A percentile compares a stretch with the other conserved stretches of the same genome.
Conservation (phyloP, 2,329 filamentous ascomycete genomes). For the Ambrosiella beaveri region DNA sequence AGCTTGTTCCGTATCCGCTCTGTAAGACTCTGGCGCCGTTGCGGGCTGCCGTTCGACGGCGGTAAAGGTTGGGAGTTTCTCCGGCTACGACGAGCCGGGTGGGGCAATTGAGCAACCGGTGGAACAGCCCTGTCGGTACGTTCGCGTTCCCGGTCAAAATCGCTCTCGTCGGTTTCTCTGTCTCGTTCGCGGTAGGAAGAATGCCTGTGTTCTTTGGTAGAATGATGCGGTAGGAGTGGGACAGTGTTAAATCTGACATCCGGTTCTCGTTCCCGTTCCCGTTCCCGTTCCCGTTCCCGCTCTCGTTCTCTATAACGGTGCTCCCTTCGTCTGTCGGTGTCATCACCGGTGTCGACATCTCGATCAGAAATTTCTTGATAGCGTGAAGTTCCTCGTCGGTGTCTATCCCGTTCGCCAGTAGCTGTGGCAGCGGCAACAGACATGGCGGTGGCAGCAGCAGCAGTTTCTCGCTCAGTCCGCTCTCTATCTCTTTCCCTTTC, state of each 20-base stretch:
- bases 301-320: slow-evolving; percentile 11
- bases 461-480: slow-evolving; percentile 8
- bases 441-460: slow-evolving; percentile 9
- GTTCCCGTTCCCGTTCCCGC: slow-evolving; percentile 13
- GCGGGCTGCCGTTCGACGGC: background rate
- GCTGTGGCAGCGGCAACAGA: background rate
- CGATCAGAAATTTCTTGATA: slow-evolving; percentile 12
- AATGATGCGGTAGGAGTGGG: background rate
- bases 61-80: slow-evolving; percentile 10
- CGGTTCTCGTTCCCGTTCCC: slow-evolving; percentile 13
- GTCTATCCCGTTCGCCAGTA: background rate
- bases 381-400: background rate
- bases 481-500: slow-evolving; percentile 12
- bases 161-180: slow-evolving; percentile 5
- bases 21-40: slow-evolving; percentile 10
- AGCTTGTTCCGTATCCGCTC: slow-evolving; percentile 8
- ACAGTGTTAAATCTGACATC: slow-evolving; percentile 9
- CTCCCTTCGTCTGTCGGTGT: slow-evolving; percentile 14
- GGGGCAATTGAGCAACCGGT: background rate
- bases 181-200: slow-evolving; percentile 3
- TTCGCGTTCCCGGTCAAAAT: slow-evolving; percentile 5
- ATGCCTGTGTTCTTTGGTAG: background rate
- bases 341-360: slow-evolving; percentile 13
- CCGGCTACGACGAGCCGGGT: background rate
- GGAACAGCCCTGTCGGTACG: background rate